Conservation (phyloP, 257 asterid genomes). For the Paraleonurus japonicus region DNA sequence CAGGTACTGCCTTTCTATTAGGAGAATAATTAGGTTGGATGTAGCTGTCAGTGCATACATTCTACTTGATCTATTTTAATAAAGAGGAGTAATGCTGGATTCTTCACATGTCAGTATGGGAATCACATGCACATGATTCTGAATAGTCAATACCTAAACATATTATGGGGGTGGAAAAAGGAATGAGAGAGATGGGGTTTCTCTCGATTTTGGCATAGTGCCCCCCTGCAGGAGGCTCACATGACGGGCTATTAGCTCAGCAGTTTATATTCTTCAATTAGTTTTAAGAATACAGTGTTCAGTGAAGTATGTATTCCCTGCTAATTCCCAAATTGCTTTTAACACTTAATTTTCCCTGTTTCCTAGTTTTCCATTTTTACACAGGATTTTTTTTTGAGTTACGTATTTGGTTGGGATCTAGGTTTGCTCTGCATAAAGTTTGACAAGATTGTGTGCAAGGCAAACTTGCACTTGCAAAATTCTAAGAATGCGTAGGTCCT, state of each 20-base stretch:
- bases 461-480: background rate
- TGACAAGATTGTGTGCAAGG: background rate
- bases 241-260: background rate
- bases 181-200: background rate
- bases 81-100: background rate
- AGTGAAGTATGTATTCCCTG: background rate
- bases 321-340: background rate
- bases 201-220: background rate
- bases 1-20: slow-evolving; percentile 49
- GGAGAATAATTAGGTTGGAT: slow-evolving; percentile 12
- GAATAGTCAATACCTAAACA: background rate
- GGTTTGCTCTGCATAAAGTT: background rate
- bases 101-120: background rate
- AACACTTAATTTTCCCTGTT: background rate
- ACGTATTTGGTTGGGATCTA: background rate
- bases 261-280: background rate
- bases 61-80: background rate
- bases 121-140: background rate
- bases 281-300: background rate
- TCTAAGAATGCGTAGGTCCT: background rate
- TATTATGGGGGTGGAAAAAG: background rate
- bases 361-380: background rate
- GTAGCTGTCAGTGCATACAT: background rate
- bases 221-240: background rate
- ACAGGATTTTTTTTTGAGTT: background rate